Base-by-base conservation (phyloP, 2,329 filamentous ascomycete genomes). In the Aureobasidium subglaciale region DNA sequence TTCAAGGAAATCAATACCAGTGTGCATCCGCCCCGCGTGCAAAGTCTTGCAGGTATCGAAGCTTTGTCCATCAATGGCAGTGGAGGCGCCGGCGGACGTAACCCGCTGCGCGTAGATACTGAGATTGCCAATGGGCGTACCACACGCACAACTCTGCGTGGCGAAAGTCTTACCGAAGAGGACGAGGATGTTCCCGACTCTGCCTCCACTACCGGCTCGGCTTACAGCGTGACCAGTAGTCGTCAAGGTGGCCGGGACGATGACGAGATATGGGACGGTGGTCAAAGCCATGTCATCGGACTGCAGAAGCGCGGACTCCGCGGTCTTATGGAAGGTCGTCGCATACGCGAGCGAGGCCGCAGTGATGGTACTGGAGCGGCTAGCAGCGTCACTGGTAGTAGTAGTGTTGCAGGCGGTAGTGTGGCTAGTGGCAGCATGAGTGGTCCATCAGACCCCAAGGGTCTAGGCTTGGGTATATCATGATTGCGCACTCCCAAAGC, bases 271-370 rank as follows among this genome's bases (percentile, higher is more conserved):
- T 99, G 93, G 92, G 78, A 73, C 64, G 85, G 86, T 57, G 82
- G 95, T 73, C 71, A 92, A 30, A 91, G 88, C 73, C 89, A 89
- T 46, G 92, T 97, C 2, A 95, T 99, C 62, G 93, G 93, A 0
- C 69, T 99, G 61, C 93, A 99, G 75, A 99, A 99, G 75, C 80
- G 93, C 54, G 93, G 93, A 0, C 71, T 99, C 32, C 79, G 92
- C 58, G 93, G 93, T 0, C 71, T 99, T 62, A 97, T 99, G 93
- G 93, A 97, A 70, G 92, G 92, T 3, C 78, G 92, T 41, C 79
- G 92, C 58, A 84, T 96, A 76, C 78, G 91, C 41, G 90, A 95
- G 69, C 77, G 89, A 60, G 80, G 78, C 11, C 71, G 73, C 58
- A 70, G 71, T 59, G 70, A 64, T 43, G 62, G 58, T 7, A 50